Percentiles rank a stretch among this genome's conserved stretches.
These are phyloP conservation scores for Exophiala calicioides DNA, from an alignment of 2,329 filamentous ascomycete species.

Conservation along the genomic window DNA sequence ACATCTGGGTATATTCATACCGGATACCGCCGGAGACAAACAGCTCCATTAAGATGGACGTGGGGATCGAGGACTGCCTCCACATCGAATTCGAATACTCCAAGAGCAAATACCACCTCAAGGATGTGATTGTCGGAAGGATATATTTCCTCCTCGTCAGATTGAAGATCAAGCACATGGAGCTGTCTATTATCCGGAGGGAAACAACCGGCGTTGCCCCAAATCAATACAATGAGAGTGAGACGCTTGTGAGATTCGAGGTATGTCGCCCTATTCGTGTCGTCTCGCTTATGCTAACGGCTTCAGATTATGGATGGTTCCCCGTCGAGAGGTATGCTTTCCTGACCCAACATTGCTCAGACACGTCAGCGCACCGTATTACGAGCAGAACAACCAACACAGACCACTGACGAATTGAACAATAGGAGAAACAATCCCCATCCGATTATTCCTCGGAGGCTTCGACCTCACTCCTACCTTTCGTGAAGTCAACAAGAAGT, in stretches of 20 bases:
- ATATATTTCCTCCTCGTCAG: slow-evolving; percentile 98
- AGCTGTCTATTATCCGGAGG: slow-evolving; percentile 92
- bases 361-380: not conserved
- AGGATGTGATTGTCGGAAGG: slow-evolving; percentile 96
- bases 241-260: slow-evolving; percentile 96
- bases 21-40: slow-evolving; percentile 97
- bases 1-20: slow-evolving; percentile 99
- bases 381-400: not conserved
- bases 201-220: slow-evolving; percentile 96
- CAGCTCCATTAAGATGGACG: slow-evolving; percentile 99
- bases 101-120: slow-evolving; percentile 98
- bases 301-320: slow-evolving; percentile 95
- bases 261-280: slow-evolving; percentile 45
- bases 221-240: slow-evolving; percentile 99
- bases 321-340: slow-evolving; percentile 83
- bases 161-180: slow-evolving; percentile 99
- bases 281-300: slow-evolving; percentile 14
- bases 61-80: slow-evolving; percentile 97
- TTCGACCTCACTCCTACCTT: slow-evolving; percentile 98
- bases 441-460: slow-evolving; percentile 91
- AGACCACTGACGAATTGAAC: slow-evolving; percentile 9
- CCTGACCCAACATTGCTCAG: too few relatives aligned
- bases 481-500: slow-evolving; percentile 99
- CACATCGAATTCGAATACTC: slow-evolving; percentile 99
- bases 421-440: slow-evolving; percentile 84